These are phyloP conservation scores for Pythium scleroteichum DNA, from an alignment of 352 stramenopile genomes.

Conservation along the genomic window DNA sequence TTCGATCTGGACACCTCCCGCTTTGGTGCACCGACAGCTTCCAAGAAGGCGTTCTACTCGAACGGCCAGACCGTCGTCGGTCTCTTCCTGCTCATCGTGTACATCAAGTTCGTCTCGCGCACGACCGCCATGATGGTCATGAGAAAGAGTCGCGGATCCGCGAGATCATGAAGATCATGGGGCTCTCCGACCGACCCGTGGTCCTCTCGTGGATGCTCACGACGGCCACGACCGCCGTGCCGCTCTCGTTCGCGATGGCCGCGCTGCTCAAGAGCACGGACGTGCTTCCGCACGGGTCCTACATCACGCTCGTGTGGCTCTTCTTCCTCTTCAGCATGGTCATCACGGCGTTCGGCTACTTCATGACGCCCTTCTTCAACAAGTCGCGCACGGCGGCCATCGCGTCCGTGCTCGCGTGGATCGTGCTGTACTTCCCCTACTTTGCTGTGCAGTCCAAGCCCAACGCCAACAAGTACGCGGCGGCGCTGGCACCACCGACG, in stretches of 20 bases:
- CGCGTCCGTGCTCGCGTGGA: conserved; percentile 60
- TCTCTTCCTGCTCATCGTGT: conserved; percentile 87
- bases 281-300: conserved; percentile 29
- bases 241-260: conserved; percentile 25
- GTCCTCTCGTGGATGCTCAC: conserved; percentile 70
- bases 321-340: conserved; percentile 62
- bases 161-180: conserved; percentile 94
- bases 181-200: conserved; percentile 73
- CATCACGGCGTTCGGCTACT: conserved; percentile 66
- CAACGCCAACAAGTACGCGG: conserved; percentile 46
- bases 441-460: conserved; percentile 51
- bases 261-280: conserved; percentile 58
- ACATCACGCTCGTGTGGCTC: conserved; percentile 33
- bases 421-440: conserved; percentile 71
- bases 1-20: conserved; percentile 29
- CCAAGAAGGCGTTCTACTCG: conserved; percentile 62
- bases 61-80: conserved; percentile 41
- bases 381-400: conserved; percentile 61
- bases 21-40: conserved; percentile 41
- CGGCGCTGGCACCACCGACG: conserved; percentile 52
- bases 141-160: conserved; percentile 92
- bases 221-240: conserved; percentile 10
- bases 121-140: conserved; percentile 87
- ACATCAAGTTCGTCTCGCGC: conserved; percentile 88
- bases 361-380: conserved; percentile 68